Evolutionary conservation across 2,329 filamentous ascomycete species (phyloP).

Genomic region (Xylariaceae sp.): DNA sequence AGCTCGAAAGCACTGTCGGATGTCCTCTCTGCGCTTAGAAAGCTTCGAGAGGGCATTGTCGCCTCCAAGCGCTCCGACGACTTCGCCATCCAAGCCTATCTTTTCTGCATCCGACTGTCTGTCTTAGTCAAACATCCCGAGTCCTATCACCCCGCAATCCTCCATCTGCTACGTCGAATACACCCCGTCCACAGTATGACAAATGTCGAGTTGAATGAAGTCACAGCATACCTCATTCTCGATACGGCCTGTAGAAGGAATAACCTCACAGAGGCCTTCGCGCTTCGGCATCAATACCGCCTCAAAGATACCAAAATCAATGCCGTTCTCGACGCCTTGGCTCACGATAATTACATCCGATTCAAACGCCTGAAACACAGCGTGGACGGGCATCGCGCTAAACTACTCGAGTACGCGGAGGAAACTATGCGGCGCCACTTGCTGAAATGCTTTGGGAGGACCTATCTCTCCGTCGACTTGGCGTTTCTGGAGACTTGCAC

Average conservation of each 20-base stretch:
- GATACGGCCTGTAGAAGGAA: slow-evolving; percentile 83
- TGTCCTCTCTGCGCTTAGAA: slow-evolving; percentile 80
- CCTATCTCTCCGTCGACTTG: slow-evolving; percentile 71
- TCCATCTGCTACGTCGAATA: slow-evolving; percentile 70
- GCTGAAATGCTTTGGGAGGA: slow-evolving; percentile 79
- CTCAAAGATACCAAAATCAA: slow-evolving; percentile 68
- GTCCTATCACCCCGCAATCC: slow-evolving; percentile 83
- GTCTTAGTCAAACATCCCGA: slow-evolving; percentile 79
- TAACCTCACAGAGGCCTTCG: slow-evolving; percentile 70
- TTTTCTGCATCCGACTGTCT: slow-evolving; percentile 83
- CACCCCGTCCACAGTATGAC: slow-evolving; percentile 66
- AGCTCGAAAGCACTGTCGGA: slow-evolving; percentile 64
- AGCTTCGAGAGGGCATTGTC: slow-evolving; percentile 85
- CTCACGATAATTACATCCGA: slow-evolving; percentile 75
- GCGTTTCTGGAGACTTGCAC: slow-evolving; percentile 66
- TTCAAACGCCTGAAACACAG: slow-evolving; percentile 69
- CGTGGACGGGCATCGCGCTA: slow-evolving; percentile 76
- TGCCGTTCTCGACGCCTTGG: slow-evolving; percentile 63
- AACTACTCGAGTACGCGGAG: slow-evolving; percentile 78
- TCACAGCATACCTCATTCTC: slow-evolving; percentile 75
- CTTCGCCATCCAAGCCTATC: slow-evolving; percentile 85
- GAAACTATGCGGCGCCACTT: slow-evolving; percentile 69
- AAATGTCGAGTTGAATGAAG: slow-evolving; percentile 70
- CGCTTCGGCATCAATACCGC: slow-evolving; percentile 56
- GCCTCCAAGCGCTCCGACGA: slow-evolving; percentile 70